Evolutionary conservation across 2,329 filamentous ascomycete genomes (phyloP), one percentile per base, ranked within the genome.

Genomic region (Fusarium piperis): DNA sequence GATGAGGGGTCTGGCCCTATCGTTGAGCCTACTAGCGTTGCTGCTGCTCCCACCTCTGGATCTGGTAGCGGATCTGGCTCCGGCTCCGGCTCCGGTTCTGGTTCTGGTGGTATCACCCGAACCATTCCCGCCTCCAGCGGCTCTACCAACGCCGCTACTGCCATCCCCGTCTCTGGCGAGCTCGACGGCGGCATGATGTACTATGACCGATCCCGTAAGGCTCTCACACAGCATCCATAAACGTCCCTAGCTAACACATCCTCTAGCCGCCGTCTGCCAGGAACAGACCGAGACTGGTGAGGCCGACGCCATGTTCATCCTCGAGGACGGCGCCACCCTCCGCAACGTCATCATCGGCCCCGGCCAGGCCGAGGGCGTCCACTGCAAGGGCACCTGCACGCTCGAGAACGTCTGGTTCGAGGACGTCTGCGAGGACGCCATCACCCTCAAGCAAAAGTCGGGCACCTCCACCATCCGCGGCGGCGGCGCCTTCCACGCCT

Each of bases 341-440:
- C 83, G 81, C 65, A 88, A 88, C 74, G 85, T 85, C 74, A 86
- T 88, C 74, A 87, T 88, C 61, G 85, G 87, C 8, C 81, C 80
- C 15, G 82, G 85, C 64, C 81, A 86, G 67, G 81, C 83, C 26
- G 86, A 86, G 77, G 86, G 83, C 58, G 81, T 88, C 26, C 85
- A 88, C 79, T 88, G 86, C 77, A 77, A 82, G 60, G 85, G 84
- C 23, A 77, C 80, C 15, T 87, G 85, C 72, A 80, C 77, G 6
- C 67, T 80, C n/a, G 78, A 79, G 64, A 81, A 81, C 68, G 82
- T 84, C 64, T 82, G 80, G 81, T 82, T 79, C 75, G 76, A 78
- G 30, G 78, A 82, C 36, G 80, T 83, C 51, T 83, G 81, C 66
- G 81, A 83, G 65, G 82, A 78, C 32, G 77, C 74, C 46, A 67